Base-by-base conservation (phyloP, 1,284 basidiomycete species). In the Sporisorium sorghi region DNA sequence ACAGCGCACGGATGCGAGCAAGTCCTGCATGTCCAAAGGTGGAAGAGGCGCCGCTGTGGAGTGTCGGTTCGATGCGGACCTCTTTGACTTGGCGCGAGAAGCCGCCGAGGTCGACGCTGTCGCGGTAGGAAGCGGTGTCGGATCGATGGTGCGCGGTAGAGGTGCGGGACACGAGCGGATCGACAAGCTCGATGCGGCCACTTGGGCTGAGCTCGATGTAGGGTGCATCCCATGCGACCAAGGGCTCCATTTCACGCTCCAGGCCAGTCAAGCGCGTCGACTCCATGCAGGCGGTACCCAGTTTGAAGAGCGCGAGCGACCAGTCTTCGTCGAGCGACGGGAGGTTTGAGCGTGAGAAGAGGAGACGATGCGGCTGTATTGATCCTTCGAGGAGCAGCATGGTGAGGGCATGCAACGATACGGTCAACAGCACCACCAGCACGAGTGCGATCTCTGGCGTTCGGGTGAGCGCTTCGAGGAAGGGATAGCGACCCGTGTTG, bases 221-320 rank as follows among this genome's bases (percentile, higher is more conserved):
- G 3, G 81, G 80, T 4, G 55, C 62, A n/a, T 64, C 56, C 52
- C 66, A 74, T 10, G 68, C 67, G 5, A 72, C 56, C 14, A 81
- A 58, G 10, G 67, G 61, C 9, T 70, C 70, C n/a, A 80, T 57
- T 48, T 83, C 77, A 19, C 66, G 59, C 12, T 76, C 71, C 6
- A 83, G 30, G 8, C 81, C 79, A 5, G 73, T 77, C 15, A 81
- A 69, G 4, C 76, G 69, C 3, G 81, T 81, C 43, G 80, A 79
- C 48, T 82, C 74, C 54, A 83, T 75, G 49, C 81, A 83, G 5
- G 79, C 76, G 5, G 80, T 76, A 11, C 80, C 80, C 21, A 83
- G 58, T 60, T 82, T 82, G 73, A 81, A 74, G 6, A 81, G 62
- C 1, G 80, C 80, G 10, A 81, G 19, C 24, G 73, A 70, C 65